A percentile compares a stretch with the other conserved stretches of the same genome.
These are phyloP conservation scores for sweet orange (Citrus sinensis) DNA, from an alignment of 345 rosid genomes.

Conservation along the genomic window DNA sequence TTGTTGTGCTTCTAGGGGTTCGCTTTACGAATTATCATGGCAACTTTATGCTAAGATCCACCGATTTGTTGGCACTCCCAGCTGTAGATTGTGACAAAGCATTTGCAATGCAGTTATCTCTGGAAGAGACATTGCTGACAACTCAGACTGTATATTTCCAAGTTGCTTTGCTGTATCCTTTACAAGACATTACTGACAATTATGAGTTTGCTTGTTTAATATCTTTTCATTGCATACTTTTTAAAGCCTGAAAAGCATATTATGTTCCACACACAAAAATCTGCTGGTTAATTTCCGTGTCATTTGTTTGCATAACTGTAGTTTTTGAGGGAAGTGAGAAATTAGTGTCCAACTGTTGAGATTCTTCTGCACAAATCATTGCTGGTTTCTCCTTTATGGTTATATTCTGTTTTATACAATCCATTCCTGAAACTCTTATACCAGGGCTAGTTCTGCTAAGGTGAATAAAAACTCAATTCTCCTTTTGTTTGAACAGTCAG, in stretches of 20 bases:
- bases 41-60: constrained; percentile 96
- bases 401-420: background rate
- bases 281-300: background rate
- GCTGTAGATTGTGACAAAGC: constrained; percentile 99
- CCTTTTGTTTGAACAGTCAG: background rate
- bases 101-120: constrained; percentile 87
- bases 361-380: background rate
- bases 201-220: background rate
- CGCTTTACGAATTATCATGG: constrained; percentile 95
- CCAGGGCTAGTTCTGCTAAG: background rate
- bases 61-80: constrained; percentile 93
- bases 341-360: background rate
- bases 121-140: constrained; percentile 92
- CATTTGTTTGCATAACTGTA: background rate
- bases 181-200: too few relatives aligned
- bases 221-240: background rate
- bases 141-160: constrained; percentile 92
- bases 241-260: background rate
- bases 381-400: background rate
- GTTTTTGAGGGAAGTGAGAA: constrained; percentile 3
- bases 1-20: constrained; percentile 56
- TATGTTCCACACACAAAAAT: background rate
- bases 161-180: constrained; percentile 99
- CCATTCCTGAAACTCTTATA: background rate
- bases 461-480: background rate